phyloP scores from a whole-genome alignment of 306 rosid species.

The Sophora flavescens region DNA sequence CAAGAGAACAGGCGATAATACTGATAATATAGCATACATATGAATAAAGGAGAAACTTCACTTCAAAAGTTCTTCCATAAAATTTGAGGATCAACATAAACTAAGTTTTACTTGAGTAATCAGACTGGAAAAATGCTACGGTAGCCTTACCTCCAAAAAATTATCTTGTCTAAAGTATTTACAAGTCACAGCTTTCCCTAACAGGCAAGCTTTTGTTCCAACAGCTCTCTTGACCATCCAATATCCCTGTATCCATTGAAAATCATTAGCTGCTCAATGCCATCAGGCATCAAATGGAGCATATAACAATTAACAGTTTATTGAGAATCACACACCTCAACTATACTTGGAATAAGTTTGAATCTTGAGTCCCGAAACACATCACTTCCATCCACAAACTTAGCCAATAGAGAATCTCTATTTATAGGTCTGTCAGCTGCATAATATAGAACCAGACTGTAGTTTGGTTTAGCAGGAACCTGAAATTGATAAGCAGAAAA shows the following conservation, averaged over 20 bases:
- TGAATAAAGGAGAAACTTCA: slow-evolving; percentile 17
- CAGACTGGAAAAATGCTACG: slow-evolving; percentile 26
- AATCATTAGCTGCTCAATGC: slow-evolving; percentile 46
- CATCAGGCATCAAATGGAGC: slow-evolving; percentile 36
- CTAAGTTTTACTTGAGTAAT: slow-evolving; percentile 10
- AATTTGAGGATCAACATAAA: slow-evolving; percentile 4
- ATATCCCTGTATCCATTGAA: slow-evolving; percentile 76
- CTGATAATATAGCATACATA: neutral
- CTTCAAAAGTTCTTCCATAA: slow-evolving; percentile 6
- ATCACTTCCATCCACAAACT: slow-evolving; percentile 87
- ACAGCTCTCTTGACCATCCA: slow-evolving; percentile 99
- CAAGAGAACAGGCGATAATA: neutral
- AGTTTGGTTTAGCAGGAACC: slow-evolving; percentile 99
- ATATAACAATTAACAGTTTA: neutral
- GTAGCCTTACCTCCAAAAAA: slow-evolving; percentile 80
- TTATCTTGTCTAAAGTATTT: slow-evolving; percentile 86
- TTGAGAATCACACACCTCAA: slow-evolving; percentile 65
- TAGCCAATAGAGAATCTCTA: slow-evolving; percentile 75
- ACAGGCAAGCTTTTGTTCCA: slow-evolving; percentile 96
- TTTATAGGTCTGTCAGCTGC: slow-evolving; percentile 86
- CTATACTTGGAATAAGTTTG: slow-evolving; percentile 96
- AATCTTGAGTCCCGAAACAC: slow-evolving; percentile 83
- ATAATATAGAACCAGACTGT: slow-evolving; percentile 85
- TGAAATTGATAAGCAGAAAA: slow-evolving; percentile 46
- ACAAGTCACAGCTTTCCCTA: slow-evolving; percentile 96